Evolutionary conservation across 495 filamentous ascomycete species (phyloP), one percentile per base, ranked within the genome.

Genomic region (Neurospora intermedia): DNA sequence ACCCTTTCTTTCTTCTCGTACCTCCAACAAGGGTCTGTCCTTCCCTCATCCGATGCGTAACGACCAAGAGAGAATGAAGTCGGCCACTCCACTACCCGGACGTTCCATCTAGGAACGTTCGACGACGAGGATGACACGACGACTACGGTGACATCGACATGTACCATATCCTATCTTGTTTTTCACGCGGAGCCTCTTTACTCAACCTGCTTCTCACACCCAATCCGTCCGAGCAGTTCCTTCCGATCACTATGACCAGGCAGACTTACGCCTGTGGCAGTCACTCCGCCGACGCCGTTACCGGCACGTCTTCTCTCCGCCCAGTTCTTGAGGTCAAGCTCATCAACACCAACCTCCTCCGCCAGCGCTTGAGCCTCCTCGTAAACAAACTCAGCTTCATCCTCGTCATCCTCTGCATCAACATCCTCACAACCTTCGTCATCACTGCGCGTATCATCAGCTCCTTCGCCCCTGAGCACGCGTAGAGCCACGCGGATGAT

Each of bases 361-460:
- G 91, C 89, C 18, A 89, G 81, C 11, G 87, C 86, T 45, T 81
- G 75, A 41, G 81, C 81, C 48, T 84, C 83, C 75, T 85, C 84
- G 38, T 85, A 83, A 46, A 84, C 80, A 71, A 79, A 81, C 73
- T 84, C 82, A 13, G 87, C 4, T 43, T 88, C 83, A 3, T 87
- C 85, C 27, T 88, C 83, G 3, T 86, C 85, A 20, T 89, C 87
- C 35, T 88, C 86, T 27, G 86, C 89, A 54, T 88, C 91, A 41
- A 83, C 96, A 75, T 94, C 94, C 74, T 97, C 94, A 79, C 93
- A 66, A 35, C 83, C 92, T 77, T 98, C 95, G 74, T 94, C 94
- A 75, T 97, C 94, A 79, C 93, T 96, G 69, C 95, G 89, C 40
- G 87, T 86, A 77, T 98, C 95, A 71, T 97, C 95, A 35, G 95